Evolutionary conservation across 1,139 yeast species (phyloP).

Genomic region (Suhomyces terraborum): DNA sequence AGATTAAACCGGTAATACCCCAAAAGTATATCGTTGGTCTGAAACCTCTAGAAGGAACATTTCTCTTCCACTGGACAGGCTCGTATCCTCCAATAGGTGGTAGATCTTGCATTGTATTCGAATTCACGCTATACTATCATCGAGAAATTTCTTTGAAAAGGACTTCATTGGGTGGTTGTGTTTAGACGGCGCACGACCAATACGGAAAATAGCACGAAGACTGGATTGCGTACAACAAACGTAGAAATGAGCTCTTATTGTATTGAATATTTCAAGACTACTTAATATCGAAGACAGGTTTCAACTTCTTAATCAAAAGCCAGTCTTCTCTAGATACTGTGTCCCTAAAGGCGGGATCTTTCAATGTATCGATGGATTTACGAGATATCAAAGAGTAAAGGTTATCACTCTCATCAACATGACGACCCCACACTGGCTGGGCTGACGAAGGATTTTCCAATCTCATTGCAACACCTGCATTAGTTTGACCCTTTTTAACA

Average conservation of each 20-base stretch:
- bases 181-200: conserved; percentile 10
- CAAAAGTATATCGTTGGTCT: conserved; percentile 73
- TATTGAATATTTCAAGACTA: too few species aligned
- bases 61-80: conserved; percentile 87
- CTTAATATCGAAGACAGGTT: conserved; percentile 81
- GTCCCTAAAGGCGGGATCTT: conserved; percentile 96
- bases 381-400: conserved; percentile 86
- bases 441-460: conserved; percentile 88
- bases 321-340: conserved; percentile 94
- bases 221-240: too few species aligned
- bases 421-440: conserved; percentile 99
- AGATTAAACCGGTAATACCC: conserved; percentile 62
- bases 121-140: neutral
- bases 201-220: neutral
- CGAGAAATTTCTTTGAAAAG: conserved; percentile 11
- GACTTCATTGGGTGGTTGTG: conserved; percentile 15
- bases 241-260: too few species aligned
- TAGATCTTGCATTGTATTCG: conserved; percentile 70
- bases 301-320: conserved; percentile 85
- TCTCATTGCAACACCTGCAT: conserved; percentile 98
- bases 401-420: conserved; percentile 88
- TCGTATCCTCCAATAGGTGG: conserved; percentile 90
- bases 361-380: conserved; percentile 92
- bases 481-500: conserved; percentile 92
- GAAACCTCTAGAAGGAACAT: conserved; percentile 82